These are phyloP conservation scores for Multifurca ochricompacta DNA, from an alignment of 768 basidiomycete genomes.

Conservation along the genomic window DNA sequence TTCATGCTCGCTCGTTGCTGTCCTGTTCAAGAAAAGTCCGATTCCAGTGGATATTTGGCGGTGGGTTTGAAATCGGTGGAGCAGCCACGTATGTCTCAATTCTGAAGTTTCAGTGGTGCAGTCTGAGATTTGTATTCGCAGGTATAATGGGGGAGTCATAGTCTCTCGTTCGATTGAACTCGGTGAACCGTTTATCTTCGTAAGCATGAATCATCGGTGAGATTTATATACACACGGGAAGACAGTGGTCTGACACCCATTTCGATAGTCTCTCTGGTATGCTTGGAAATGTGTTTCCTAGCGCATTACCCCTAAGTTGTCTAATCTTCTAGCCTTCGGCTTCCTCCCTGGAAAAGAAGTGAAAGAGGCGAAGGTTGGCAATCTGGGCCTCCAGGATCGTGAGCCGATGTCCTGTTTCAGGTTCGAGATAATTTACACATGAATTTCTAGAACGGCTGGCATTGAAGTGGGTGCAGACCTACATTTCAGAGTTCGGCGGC, in stretches of 20 bases:
- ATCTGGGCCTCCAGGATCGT: conserved; percentile 64
- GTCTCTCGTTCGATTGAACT: conserved; percentile 24
- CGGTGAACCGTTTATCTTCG: conserved; percentile 22
- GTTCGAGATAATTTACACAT: background rate
- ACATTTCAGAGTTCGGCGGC: conserved; percentile 58
- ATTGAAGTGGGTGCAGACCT: conserved; percentile 58
- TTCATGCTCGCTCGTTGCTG: background rate
- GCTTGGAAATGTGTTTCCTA: background rate
- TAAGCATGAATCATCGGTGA: conserved; percentile 26
- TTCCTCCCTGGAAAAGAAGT: conserved; percentile 48
- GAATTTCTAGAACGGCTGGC: conserved; percentile 41
- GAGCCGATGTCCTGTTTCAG: conserved; percentile 23
- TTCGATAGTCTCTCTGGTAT: conserved; percentile 15
- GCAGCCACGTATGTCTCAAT: conserved; percentile 4
- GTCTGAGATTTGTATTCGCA: background rate
- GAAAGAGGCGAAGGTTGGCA: conserved; percentile 44
- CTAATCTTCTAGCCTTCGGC: conserved; percentile 33
- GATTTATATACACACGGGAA: background rate
- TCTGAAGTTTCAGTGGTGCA: background rate
- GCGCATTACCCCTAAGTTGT: background rate
- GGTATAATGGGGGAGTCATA: conserved; percentile 22
- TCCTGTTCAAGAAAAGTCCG: background rate
- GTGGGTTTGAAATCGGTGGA: conserved; percentile 16
- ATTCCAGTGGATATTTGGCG: conserved; percentile 25
- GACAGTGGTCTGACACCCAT: background rate